phyloP scores from a whole-genome alignment of 2,329 filamentous ascomycete genomes.

The Sphaceloma murrayae region DNA sequence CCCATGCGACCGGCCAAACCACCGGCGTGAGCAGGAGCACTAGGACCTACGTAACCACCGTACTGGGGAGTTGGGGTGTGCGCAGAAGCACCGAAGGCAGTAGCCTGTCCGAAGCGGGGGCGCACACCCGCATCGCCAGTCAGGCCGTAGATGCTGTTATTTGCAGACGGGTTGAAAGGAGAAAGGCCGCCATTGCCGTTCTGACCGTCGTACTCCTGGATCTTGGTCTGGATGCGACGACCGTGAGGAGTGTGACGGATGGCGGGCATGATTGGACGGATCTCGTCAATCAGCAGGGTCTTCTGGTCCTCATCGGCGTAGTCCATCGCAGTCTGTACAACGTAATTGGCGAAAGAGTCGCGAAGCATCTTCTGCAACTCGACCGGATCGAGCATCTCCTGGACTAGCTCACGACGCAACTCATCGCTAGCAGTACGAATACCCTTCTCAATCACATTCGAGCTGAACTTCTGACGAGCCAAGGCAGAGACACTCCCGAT shows the following conservation, averaged over 20 bases:
- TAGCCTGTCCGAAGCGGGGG: not conserved
- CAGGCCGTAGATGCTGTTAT: not conserved
- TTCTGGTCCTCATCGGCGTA: constrained; percentile 68
- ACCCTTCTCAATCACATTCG: constrained; percentile 92
- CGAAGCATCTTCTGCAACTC: constrained; percentile 84
- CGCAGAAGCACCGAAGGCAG: not conserved
- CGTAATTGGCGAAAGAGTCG: constrained; percentile 94
- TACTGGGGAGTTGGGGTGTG: not conserved
- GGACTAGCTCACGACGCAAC: constrained; percentile 71
- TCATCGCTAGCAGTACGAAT: constrained; percentile 69
- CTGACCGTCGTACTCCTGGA: constrained; percentile 46
- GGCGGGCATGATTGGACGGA: constrained; percentile 72
- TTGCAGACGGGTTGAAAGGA: not conserved
- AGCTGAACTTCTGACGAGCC: constrained; percentile 98
- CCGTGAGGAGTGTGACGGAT: constrained; percentile 91
- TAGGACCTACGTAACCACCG: not conserved
- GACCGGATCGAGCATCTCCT: constrained; percentile 62
- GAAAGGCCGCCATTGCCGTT: constrained; percentile 19
- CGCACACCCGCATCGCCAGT: constrained; percentile 10
- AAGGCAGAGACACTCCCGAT: constrained; percentile 58
- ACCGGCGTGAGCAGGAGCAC: not conserved
- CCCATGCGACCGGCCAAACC: no score
- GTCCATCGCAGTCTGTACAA: constrained; percentile 91
- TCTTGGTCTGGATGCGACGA: constrained; percentile 85
- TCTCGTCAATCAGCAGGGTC: constrained; percentile 65